Evolutionary conservation across 257 asterid genomes (phyloP), one percentile per base, ranked within the genome.

Genomic region (Phtheirospermum japonicum): DNA sequence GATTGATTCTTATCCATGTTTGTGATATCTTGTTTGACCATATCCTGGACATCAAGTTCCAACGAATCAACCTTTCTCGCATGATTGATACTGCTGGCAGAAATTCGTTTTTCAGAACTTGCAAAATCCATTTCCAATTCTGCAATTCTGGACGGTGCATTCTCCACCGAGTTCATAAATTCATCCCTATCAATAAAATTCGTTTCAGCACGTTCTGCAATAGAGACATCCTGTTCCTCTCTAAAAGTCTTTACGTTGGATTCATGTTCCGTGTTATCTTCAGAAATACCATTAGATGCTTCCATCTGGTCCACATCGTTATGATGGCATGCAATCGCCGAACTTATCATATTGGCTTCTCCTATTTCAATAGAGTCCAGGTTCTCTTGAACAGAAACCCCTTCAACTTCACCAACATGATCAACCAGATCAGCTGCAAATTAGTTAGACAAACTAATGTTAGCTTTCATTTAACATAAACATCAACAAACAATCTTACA

Each of bases 401-500:
- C 61, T 20, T 69, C 33, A 10, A 36, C 34, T 66, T 70, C 66
- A 53, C 37, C 52, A 42, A 28, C 31, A 56, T 12, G 60, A 68
- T 68, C 67, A 33, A n/a, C 67, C 51, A 59, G 59, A 48, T 54
- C 69, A 64, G 65, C 82, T 73, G 75, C 50, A 68, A 43, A 67
- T 46, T 5, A 62, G 40, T 45, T 45, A 39, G 23, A 32, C 19
- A 67, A 33, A 49, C 23, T 0, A 4, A 19, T 10, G 6, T 6
- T 2, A 43, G 36, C 55, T 63, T 57, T 45, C 14, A 40, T 51
- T 14, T 23, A 32, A 48, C 40, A 23, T 32, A 31, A 45, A 65
- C n/a, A 59, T 52, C 58, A 51, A 67, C 43, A 34, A 45, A 70
- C 26, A 36, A 23, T 55, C 79, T 66, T 71, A 82, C 83, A 46